These are phyloP conservation scores for Coelastrella sp. DNA, from an alignment of 139 green algal genomes.

Conservation along the genomic window DNA sequence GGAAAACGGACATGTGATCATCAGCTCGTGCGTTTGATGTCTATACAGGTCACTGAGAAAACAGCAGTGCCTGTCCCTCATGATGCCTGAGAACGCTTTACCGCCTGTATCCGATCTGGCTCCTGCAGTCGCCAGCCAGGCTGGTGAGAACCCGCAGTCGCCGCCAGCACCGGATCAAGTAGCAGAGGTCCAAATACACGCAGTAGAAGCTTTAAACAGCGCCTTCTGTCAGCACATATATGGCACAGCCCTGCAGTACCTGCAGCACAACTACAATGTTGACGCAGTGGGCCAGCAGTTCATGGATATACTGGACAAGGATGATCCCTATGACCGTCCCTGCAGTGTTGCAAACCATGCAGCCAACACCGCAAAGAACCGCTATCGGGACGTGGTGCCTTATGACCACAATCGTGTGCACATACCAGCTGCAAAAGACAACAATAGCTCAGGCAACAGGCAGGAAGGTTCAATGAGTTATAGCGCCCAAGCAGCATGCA, in stretches of 20 bases:
- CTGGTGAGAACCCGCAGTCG: background rate
- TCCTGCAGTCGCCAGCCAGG: background rate
- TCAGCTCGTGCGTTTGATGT: no score
- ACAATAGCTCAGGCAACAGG: background rate
- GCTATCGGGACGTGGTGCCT: constrained; percentile 73
- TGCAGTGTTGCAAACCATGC: constrained; percentile 12
- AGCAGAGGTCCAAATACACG: constrained; percentile 12
- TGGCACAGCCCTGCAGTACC: constrained; percentile 12
- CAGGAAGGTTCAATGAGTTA: no score
- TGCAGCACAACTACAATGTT: constrained; percentile 17
- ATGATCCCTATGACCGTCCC: constrained; percentile 10
- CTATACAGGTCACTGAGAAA: no score
- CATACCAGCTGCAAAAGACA: constrained; percentile 21
- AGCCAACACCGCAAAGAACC: constrained; percentile 44
- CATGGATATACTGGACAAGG: constrained; percentile 20
- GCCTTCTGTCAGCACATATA: constrained; percentile 29
- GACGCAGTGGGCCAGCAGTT: constrained; percentile 16
- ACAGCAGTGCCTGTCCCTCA: no score
- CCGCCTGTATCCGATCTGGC: no score
- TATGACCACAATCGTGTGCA: constrained; percentile 74
- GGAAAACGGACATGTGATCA: no score
- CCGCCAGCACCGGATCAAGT: background rate
- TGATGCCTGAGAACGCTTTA: no score
- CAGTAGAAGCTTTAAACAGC: constrained; percentile 9
- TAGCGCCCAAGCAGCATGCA: background rate